Conservation (phyloP, 768 basidiomycete species). For the Dacryopinax spathularia region DNA sequence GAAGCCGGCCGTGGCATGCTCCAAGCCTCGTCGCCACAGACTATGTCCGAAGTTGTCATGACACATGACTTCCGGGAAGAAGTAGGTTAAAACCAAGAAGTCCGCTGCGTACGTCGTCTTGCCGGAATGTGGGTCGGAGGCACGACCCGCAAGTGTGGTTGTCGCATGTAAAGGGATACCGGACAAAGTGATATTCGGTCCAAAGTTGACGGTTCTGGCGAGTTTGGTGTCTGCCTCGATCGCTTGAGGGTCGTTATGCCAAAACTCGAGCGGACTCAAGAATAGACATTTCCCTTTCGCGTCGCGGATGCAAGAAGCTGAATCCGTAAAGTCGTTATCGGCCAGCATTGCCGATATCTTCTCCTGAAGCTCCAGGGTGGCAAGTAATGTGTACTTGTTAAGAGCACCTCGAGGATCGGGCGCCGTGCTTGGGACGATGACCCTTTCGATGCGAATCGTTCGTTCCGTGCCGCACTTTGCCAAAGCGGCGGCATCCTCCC, state of each 20-base stretch:
- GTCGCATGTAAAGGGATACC: constrained; percentile 52
- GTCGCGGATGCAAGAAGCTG: constrained; percentile 41
- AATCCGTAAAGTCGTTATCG: constrained; percentile 19
- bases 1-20: constrained; percentile 27
- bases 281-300: constrained; percentile 47
- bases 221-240: constrained; percentile 42
- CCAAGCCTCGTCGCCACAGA: constrained; percentile 47
- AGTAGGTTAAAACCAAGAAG: constrained; percentile 66
- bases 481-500: constrained; percentile 55
- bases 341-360: constrained; percentile 35
- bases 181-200: constrained; percentile 41
- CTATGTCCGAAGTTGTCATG: constrained; percentile 45
- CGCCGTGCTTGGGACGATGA: constrained; percentile 49
- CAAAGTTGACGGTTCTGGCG: constrained; percentile 40
- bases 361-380: constrained; percentile 50
- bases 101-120: constrained; percentile 46
- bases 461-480: constrained; percentile 56
- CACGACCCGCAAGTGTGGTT: constrained; percentile 66
- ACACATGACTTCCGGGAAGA: constrained; percentile 66
- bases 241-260: constrained; percentile 46
- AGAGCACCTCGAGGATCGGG: constrained; percentile 39
- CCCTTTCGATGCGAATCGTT: constrained; percentile 61
- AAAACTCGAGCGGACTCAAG: constrained; percentile 60
- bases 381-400: constrained; percentile 45
- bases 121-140: constrained; percentile 36